These are phyloP conservation scores for Boletus smithii DNA, from an alignment of 1,284 basidiomycete species.

Conservation along the genomic window DNA sequence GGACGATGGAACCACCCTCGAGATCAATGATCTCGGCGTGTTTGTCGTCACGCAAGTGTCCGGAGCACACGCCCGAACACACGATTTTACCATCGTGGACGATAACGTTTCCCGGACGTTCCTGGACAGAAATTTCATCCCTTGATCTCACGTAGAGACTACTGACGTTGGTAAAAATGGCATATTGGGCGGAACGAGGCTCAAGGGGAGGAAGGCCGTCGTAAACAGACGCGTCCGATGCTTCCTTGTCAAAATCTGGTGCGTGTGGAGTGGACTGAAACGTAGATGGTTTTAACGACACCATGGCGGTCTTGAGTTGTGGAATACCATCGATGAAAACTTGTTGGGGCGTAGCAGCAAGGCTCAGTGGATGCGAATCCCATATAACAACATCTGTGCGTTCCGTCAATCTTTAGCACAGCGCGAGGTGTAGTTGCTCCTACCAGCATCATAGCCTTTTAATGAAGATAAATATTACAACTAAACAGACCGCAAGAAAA, in stretches of 20 bases:
- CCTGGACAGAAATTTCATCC: conserved; percentile 15
- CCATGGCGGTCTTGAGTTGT: conserved; percentile 46
- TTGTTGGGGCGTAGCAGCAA: conserved; percentile 51
- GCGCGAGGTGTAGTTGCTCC: not conserved
- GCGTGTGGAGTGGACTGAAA: conserved; percentile 39
- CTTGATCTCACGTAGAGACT: conserved; percentile 11
- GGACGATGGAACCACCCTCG: conserved; percentile 47
- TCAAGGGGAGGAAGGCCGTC: conserved; percentile 65
- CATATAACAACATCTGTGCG: not conserved
- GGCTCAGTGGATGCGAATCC: conserved; percentile 47
- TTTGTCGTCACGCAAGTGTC: conserved; percentile 25
- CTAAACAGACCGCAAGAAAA: too few relatives aligned
- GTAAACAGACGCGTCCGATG: conserved; percentile 47
- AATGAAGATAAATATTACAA: not conserved
- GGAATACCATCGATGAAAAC: conserved; percentile 69
- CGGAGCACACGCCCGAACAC: conserved; percentile 33
- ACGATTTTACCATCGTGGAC: conserved; percentile 44
- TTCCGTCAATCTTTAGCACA: not conserved
- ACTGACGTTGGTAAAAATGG: conserved; percentile 22
- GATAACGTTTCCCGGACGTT: conserved; percentile 36
- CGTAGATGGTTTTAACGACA: conserved; percentile 32
- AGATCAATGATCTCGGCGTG: conserved; percentile 38
- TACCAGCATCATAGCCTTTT: conserved; percentile 41
- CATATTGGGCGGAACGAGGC: conserved; percentile 28
- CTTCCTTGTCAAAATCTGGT: conserved; percentile 60